Base-by-base conservation (phyloP, 768 basidiomycete genomes). In the Phaeotremella fagi region DNA sequence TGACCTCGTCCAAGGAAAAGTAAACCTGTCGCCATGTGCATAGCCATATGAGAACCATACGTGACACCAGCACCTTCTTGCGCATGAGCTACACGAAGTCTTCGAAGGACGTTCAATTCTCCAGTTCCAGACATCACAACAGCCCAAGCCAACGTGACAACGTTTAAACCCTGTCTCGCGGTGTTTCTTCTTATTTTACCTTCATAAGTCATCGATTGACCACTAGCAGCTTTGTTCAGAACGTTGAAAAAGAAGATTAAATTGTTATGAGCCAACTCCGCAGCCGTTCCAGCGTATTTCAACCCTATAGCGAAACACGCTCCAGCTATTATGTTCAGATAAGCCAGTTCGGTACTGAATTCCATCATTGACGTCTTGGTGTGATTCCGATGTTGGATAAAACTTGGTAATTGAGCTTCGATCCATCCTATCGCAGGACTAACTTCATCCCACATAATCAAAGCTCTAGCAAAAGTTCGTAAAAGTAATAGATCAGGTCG, bases 121-220 rank as follows among this genome's bases (percentile, higher is more conserved):
- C 95, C 95, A 0, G 91, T 94, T 9, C 95, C 95, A 1, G 94
- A 90, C 89, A 98, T 94, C 37, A 98, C 86, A 81, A 94, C 86
- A 67, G 87, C 84, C 27, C 95, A 76, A 0, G 91, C 80, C 29
- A 95, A 80, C 0, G 88, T 86, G 50, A 98, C 86, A 35, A 92
- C 77, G 66, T 88, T 92, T 29, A 97, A 78, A 3, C 88, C 89
- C 63, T 90, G 88, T 12, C 91, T 81, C 22, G 92, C 82, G 2
- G 90, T 86, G 4, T 86, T 84, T 1, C 91, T 84, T 64, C 87
- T 86, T 70, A 97, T 90, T 65, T 85, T 86, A 54, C 86, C 84
- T 68, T 95, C 90, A 61, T 90, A 94, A 0, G 85, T 80, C 29
- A 83, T 79, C 1, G 83, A 90, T 89, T 49, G 50, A 20, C 55